A percentile compares a stretch with the other conserved stretches of the same genome.
Conservation (phyloP, 768 basidiomycete genomes). For the Pisolithus albus region DNA sequence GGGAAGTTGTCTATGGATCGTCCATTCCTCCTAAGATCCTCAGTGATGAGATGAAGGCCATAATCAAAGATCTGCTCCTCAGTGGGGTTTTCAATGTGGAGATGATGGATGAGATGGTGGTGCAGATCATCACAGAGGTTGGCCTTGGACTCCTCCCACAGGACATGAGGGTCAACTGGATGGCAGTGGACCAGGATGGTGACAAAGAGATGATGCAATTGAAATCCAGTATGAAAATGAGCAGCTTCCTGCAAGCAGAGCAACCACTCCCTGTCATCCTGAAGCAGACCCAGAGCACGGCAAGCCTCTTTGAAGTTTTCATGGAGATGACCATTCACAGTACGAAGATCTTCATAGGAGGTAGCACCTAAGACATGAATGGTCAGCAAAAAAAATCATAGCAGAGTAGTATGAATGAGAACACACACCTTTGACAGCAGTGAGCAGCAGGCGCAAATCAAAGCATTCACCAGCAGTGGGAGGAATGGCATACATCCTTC, state of each 20-base stretch:
- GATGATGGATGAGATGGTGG: no score
- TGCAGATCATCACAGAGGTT: no score
- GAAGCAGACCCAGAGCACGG: constrained; percentile 33
- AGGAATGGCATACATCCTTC: constrained; percentile 24
- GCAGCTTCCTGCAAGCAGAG: constrained; percentile 36
- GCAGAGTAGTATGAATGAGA: not conserved
- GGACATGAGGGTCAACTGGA: no score
- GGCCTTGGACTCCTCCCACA: no score
- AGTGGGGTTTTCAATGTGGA: no score
- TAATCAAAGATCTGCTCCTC: no score
- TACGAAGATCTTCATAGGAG: constrained; percentile 20
- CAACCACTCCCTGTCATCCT: constrained; percentile 43
- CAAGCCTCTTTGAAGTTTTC: constrained; percentile 37
- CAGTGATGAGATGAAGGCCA: no score
- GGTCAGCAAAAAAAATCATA: not conserved
- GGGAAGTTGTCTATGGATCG: not conserved
- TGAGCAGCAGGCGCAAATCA: constrained; percentile 35
- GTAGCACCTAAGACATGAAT: constrained; percentile 10
- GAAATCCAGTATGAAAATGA: constrained; percentile 30
- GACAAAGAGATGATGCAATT: constrained; percentile 33
- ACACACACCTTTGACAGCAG: constrained; percentile 27
- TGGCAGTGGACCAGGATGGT: no score
- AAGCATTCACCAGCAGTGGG: constrained; percentile 31
- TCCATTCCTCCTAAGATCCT: no score
- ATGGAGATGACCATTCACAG: constrained; percentile 19